A percentile compares a stretch with the other conserved stretches of the same genome.
Evolutionary conservation across 768 basidiomycete species (phyloP).

Genomic region (Lactarius sanguifluus): DNA sequence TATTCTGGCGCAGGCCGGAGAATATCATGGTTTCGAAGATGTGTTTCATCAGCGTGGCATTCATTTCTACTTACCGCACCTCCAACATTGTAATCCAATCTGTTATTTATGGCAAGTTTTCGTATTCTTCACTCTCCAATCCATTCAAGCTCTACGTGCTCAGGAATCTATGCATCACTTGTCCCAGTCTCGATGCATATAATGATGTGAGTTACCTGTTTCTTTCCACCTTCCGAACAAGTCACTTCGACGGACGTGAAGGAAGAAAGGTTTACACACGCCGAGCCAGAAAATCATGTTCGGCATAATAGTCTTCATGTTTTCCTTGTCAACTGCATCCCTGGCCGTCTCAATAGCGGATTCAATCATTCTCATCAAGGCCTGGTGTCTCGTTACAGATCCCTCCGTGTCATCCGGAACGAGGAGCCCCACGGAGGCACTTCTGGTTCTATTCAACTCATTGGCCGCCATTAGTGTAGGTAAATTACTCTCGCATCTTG

Average conservation of each 20-base stretch:
- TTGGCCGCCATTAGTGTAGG: neutral
- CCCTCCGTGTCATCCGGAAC: neutral
- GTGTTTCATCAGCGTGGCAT: neutral
- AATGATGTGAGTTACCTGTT: neutral
- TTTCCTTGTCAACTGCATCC: constrained; percentile 1
- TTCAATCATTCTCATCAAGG: neutral
- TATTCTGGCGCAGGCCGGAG: neutral
- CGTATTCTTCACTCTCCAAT: neutral
- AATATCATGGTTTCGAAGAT: neutral
- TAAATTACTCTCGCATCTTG: too few relatives aligned
- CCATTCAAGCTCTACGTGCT: neutral
- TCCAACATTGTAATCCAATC: neutral
- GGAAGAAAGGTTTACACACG: neutral
- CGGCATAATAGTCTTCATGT: constrained; percentile 2
- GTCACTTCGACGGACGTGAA: neutral
- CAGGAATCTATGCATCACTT: neutral
- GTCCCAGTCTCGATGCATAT: neutral
- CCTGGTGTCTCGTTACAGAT: neutral
- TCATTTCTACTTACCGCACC: neutral
- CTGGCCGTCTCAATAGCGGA: neutral
- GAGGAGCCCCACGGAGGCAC: neutral
- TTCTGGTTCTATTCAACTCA: neutral
- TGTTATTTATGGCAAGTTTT: neutral
- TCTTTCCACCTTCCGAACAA: neutral
- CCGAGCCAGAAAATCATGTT: neutral